These are phyloP conservation scores for Phylloporus rhodoxanthus DNA, from an alignment of 768 basidiomycete species.

Conservation along the genomic window DNA sequence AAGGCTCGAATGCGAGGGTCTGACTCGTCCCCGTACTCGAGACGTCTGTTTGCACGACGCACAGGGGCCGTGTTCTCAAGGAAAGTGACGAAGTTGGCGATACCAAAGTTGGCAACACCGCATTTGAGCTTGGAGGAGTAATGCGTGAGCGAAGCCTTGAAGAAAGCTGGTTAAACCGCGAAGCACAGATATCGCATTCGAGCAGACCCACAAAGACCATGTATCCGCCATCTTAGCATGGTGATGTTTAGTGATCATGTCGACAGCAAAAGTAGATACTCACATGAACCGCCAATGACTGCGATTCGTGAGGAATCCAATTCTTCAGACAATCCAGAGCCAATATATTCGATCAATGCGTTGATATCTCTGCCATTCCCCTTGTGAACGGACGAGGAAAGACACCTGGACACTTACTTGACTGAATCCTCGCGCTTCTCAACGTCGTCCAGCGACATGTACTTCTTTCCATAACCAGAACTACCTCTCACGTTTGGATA, in stretches of 20 bases:
- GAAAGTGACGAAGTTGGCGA: slow-evolving; percentile 37
- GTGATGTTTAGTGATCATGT: background rate
- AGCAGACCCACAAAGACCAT: slow-evolving; percentile 34
- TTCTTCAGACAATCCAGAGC: slow-evolving; percentile 28
- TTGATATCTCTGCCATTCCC: slow-evolving; percentile 31
- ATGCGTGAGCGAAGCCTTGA: slow-evolving; percentile 37
- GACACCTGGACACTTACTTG: slow-evolving; percentile 24
- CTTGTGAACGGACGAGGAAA: background rate
- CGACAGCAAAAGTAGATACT: slow-evolving; percentile 1
- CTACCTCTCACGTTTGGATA: slow-evolving; percentile 42
- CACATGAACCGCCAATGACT: slow-evolving; percentile 40
- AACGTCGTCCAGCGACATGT: slow-evolving; percentile 36
- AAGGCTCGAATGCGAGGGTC: slow-evolving; percentile 34
- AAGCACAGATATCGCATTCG: background rate
- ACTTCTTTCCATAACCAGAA: slow-evolving; percentile 37
- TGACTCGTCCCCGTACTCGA: slow-evolving; percentile 39
- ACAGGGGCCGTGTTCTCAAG: slow-evolving; percentile 37
- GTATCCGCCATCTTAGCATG: slow-evolving; percentile 33
- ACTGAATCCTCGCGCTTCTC: slow-evolving; percentile 40
- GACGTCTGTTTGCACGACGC: slow-evolving; percentile 32
- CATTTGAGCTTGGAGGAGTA: slow-evolving; percentile 38
- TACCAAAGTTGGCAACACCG: slow-evolving; percentile 38
- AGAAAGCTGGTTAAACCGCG: background rate
- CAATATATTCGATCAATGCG: slow-evolving; percentile 33
- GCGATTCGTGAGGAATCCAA: slow-evolving; percentile 35